Conservation (phyloP, 2,329 filamentous ascomycete genomes). For the Chrysoporthe deuterocubensis region DNA sequence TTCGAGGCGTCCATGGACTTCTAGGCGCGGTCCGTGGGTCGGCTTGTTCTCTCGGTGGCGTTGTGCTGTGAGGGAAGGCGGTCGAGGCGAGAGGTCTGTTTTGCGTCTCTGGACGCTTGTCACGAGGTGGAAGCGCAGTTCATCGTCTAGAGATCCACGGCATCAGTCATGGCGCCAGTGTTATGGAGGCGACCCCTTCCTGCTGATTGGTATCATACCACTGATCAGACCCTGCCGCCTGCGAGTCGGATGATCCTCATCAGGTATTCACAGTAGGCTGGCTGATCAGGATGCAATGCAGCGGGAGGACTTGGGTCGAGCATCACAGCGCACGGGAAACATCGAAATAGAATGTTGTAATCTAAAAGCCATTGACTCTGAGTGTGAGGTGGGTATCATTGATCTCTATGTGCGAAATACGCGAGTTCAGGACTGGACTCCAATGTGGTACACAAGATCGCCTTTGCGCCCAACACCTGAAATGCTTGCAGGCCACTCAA, state of each 20-base stretch:
- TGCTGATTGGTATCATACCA: too few relatives aligned
- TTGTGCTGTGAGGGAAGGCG: too few relatives aligned
- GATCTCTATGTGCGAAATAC: background rate
- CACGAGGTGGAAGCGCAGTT: background rate
- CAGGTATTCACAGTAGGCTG: background rate
- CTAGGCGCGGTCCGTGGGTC: conserved; percentile 29
- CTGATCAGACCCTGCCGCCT: background rate
- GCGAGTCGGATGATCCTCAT: background rate
- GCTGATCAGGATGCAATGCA: background rate
- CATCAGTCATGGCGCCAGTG: background rate
- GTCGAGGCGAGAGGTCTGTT: too few relatives aligned
- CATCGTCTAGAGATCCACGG: background rate
- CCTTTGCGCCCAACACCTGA: background rate
- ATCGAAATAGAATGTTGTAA: background rate
- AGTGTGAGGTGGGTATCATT: conserved; percentile 10
- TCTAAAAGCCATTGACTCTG: background rate
- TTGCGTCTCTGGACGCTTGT: background rate
- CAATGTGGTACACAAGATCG: background rate
- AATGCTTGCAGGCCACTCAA: background rate
- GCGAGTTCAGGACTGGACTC: background rate
- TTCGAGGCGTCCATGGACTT: conserved; percentile 65
- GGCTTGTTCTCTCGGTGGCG: too few relatives aligned
- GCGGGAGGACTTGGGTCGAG: too few relatives aligned
- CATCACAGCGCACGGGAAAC: background rate
- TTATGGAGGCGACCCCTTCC: too few relatives aligned